phyloP scores from a whole-genome alignment of 192 early-diverging fungal genomes.

The Coemansia sp. region DNA sequence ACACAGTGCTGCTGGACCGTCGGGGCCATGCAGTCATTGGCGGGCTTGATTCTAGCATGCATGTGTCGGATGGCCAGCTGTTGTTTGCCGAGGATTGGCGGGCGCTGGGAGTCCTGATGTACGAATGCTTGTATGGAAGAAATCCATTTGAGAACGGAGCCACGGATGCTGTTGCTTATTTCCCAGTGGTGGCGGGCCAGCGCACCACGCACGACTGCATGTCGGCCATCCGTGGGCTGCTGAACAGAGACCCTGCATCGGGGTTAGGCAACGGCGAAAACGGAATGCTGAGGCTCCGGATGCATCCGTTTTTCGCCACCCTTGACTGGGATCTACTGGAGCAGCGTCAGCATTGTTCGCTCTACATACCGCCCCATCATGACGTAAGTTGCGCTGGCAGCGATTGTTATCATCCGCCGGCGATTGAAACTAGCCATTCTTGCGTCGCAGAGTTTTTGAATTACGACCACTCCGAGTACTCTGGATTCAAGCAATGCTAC shows the following conservation, averaged over 20 bases:
- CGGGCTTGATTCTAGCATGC: constrained; percentile 54
- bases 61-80: constrained; percentile 64
- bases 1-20: constrained; percentile 72
- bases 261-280: constrained; percentile 73
- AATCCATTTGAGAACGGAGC: constrained; percentile 54
- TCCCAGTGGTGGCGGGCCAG: constrained; percentile 34
- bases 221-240: constrained; percentile 65
- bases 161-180: constrained; percentile 54
- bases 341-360: constrained; percentile 62
- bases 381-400: constrained; percentile 63
- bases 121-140: constrained; percentile 78
- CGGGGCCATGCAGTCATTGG: constrained; percentile 80
- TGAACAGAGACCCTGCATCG: constrained; percentile 65
- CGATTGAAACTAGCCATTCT: constrained; percentile 31
- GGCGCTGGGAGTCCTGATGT: constrained; percentile 83
- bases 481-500: constrained; percentile 54
- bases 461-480: constrained; percentile 76
- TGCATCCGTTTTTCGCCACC: constrained; percentile 76
- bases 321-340: constrained; percentile 77
- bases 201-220: constrained; percentile 65
- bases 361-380: constrained; percentile 73
- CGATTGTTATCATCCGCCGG: constrained; percentile 83
- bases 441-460: constrained; percentile 72
- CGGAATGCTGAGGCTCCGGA: constrained; percentile 64
- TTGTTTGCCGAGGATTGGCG: constrained; percentile 88